These are phyloP conservation scores for Nepenthes gracilis DNA, from an alignment of 148 eudicot genomes.

Conservation along the genomic window DNA sequence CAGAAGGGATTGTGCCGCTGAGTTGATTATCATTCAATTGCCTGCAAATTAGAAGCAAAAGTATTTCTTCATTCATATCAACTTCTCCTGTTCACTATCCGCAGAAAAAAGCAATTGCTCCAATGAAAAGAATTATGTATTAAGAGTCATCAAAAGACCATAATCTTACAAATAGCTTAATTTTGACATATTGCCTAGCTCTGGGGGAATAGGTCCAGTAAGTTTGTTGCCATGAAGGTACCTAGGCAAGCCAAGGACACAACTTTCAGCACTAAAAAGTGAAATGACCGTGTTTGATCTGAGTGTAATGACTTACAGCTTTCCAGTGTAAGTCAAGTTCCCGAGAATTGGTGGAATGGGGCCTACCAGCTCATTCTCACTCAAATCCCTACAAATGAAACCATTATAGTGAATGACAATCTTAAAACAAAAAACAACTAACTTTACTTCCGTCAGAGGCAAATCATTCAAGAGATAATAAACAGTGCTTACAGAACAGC, in stretches of 20 bases:
- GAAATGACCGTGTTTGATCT: neutral
- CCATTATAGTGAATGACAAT: neutral
- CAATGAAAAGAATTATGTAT: neutral
- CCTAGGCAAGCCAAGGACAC: slow-evolving; percentile 9
- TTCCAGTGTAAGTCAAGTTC: slow-evolving; percentile 61
- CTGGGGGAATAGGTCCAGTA: slow-evolving; percentile 56
- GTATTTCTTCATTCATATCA: too few relatives aligned
- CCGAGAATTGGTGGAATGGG: slow-evolving; percentile 65
- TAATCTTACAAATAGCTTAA: slow-evolving; percentile 57
- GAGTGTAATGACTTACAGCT: slow-evolving; percentile 31
- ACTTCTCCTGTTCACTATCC: neutral
- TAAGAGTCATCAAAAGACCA: neutral
- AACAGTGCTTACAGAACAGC: slow-evolving; percentile 50
- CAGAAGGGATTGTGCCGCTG: slow-evolving; percentile 46
- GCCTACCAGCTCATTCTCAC: slow-evolving; percentile 60
- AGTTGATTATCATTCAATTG: slow-evolving; percentile 57
- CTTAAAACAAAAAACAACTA: neutral
- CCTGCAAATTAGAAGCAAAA: slow-evolving; percentile 21
- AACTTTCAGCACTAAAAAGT: neutral
- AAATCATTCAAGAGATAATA: neutral
- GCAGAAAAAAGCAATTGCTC: neutral
- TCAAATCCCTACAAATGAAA: slow-evolving; percentile 37
- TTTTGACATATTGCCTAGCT: slow-evolving; percentile 67
- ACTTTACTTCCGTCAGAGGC: neutral
- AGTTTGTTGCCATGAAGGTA: slow-evolving; percentile 68